Conservation (phyloP, 2,329 filamentous ascomycete species). For the Arthrobotrys entomopaga region DNA sequence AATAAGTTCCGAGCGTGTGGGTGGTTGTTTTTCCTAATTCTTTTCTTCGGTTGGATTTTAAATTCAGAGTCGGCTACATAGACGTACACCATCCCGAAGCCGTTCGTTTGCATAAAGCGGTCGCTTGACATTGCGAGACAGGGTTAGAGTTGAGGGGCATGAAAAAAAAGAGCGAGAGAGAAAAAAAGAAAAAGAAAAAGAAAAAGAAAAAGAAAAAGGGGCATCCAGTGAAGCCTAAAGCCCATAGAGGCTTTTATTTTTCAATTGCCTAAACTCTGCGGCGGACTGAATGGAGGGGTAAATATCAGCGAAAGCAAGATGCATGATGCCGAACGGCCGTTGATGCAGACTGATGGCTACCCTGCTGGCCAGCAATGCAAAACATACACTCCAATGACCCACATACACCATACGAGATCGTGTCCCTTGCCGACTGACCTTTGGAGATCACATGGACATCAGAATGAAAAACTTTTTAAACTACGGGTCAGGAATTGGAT, state of each 20-base stretch:
- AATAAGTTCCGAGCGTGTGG: slow-evolving; percentile 5
- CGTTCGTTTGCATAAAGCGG: background rate
- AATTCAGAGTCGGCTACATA: no score
- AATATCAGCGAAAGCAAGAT: slow-evolving; percentile 22
- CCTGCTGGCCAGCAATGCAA: slow-evolving; percentile 48
- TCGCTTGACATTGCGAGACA: slow-evolving; percentile 4
- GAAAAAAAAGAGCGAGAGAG: background rate
- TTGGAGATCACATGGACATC: slow-evolving; percentile 12
- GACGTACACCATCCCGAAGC: background rate
- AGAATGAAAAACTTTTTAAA: background rate
- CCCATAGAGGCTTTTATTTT: no score
- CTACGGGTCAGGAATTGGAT: slow-evolving; percentile 9
- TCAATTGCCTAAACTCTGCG: no score
- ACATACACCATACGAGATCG: slow-evolving; percentile 25
- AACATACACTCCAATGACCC: slow-evolving; percentile 50
- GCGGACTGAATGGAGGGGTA: background rate
- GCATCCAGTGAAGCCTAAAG: no score
- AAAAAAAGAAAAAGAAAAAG: background rate
- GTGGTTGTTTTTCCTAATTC: background rate
- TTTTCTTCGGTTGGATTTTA: background rate
- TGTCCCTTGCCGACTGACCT: slow-evolving; percentile 31
- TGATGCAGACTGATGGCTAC: slow-evolving; percentile 30
- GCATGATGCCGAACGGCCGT: slow-evolving; percentile 43
- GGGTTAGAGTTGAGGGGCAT: background rate
- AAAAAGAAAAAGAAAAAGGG: no score